Evolutionary conservation across 768 basidiomycete genomes (phyloP), one percentile per base, ranked within the genome.

Genomic region (Hygrophorus russula): DNA sequence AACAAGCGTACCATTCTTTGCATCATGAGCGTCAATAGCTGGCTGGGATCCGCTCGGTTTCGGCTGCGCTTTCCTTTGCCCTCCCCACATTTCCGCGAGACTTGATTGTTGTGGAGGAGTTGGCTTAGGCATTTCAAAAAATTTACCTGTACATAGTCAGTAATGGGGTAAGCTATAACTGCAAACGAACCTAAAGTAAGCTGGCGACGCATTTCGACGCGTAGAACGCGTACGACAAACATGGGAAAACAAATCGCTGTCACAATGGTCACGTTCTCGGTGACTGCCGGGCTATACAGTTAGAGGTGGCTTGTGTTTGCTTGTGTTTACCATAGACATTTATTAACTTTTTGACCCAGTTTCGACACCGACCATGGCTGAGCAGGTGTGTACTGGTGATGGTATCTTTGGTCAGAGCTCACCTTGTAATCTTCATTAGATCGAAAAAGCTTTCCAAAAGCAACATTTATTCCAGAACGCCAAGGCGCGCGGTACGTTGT

Each of bases 381-480:
- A 52, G 27, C 50, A 52, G 44, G 50, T 46, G 41, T 35, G 49
- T 41, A 15, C 35, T 29, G 31, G 12, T 11, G 13, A 33, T 38
- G 15, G 13, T 13, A 28, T 7, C 9, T 15, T 31, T 13, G 5
- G 4, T 29, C 35, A 11, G 28, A 12, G 11, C 39, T 35, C 4
- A 41, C 39, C 39, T 13, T 19, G 12, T 8, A 44, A 12, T 10
- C 17, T 36, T 13, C 12, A 43, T 24, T 42, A 97, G 85, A 80
- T 93, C 61, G 93, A 98, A 69, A 96, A 94, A 70, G 87, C 89
- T 49, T 99, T 74, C 74, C 93, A 96, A 69, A 96, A 96, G 73
- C 96, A 99, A 66, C 76, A 82, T 61, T 77, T 99, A 63, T 99
- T 99, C 80, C 91, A 94, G 69, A 94, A 94, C 69, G 74, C 88